These are phyloP conservation scores for Chytriomyces confervae DNA, from an alignment of 192 early-diverging fungal genomes.

Conservation along the genomic window DNA sequence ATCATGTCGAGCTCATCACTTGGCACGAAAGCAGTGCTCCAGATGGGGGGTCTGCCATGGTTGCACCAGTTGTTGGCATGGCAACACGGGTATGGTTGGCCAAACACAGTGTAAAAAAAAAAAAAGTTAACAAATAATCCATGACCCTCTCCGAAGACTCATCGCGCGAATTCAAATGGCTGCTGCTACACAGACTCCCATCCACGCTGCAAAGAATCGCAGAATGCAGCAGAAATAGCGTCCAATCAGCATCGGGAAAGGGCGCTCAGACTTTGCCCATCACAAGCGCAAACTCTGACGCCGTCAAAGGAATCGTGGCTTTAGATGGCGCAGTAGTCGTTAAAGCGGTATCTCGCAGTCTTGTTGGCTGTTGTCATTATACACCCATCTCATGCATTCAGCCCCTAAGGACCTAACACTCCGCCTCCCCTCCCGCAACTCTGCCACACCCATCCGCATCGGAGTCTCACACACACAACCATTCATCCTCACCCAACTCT, in stretches of 20 bases:
- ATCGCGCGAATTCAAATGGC: not conserved
- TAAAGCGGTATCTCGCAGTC: slow-evolving; percentile 37
- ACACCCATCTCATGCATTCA: not conserved
- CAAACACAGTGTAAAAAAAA: too few species aligned
- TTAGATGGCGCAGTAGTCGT: slow-evolving; percentile 40
- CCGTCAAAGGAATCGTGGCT: slow-evolving; percentile 47
- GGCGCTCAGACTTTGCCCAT: slow-evolving; percentile 35
- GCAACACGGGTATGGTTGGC: too few species aligned
- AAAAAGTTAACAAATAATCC: not conserved
- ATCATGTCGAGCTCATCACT: too few species aligned
- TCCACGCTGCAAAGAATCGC: not conserved
- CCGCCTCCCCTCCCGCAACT: slow-evolving; percentile 48
- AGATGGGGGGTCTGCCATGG: too few species aligned
- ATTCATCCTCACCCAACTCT: slow-evolving; percentile 16
- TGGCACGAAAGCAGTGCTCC: too few species aligned
- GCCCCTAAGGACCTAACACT: slow-evolving; percentile 42
- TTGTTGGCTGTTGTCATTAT: not conserved
- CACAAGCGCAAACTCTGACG: slow-evolving; percentile 40
- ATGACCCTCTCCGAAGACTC: not conserved
- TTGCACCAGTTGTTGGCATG: too few species aligned
- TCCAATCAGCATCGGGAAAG: too few species aligned
- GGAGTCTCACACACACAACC: slow-evolving; percentile 25
- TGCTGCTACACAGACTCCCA: not conserved
- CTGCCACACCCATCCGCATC: slow-evolving; percentile 34
- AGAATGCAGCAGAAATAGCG: too few species aligned